phyloP scores from a whole-genome alignment of 2,329 filamentous ascomycete species.

The Aureobasidium lini region DNA sequence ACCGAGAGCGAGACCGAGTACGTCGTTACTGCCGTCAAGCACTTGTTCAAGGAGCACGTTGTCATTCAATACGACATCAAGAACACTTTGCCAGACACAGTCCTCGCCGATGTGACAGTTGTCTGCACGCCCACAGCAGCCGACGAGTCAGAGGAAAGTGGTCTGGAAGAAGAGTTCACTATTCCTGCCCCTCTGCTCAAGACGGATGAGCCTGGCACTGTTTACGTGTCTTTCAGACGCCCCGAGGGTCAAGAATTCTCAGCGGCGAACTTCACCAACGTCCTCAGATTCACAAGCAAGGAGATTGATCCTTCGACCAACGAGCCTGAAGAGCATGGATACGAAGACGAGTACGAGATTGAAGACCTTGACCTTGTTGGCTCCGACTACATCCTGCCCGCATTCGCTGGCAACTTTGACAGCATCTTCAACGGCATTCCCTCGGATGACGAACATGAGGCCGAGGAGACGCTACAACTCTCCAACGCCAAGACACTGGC shows the following conservation, averaged over 20 bases:
- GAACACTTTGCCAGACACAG: conserved; percentile 87
- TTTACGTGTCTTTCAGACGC: conserved; percentile 94
- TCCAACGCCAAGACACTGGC: conserved; percentile 84
- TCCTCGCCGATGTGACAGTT: conserved; percentile 83
- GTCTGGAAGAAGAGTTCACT: conserved; percentile 78
- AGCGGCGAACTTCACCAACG: conserved; percentile 76
- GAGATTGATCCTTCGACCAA: conserved; percentile 93
- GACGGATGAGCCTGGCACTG: conserved; percentile 81
- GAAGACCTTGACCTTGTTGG: conserved; percentile 86
- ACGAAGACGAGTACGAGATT: conserved; percentile 97
- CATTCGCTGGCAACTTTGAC: conserved; percentile 90
- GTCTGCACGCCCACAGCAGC: conserved; percentile 73
- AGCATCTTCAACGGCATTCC: conserved; percentile 78
- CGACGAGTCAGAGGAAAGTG: conserved; percentile 69
- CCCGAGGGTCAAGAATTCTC: conserved; percentile 70
- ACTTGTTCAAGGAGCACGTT: conserved; percentile 95
- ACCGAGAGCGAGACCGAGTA: conserved; percentile 98
- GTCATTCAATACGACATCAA: conserved; percentile 96
- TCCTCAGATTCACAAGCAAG: conserved; percentile 94
- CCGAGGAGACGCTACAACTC: conserved; percentile 83
- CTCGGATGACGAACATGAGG: conserved; percentile 80
- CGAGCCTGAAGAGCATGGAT: conserved; percentile 84
- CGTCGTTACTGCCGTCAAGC: conserved; percentile 87
- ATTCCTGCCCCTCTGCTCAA: conserved; percentile 76
- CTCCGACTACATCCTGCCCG: conserved; percentile 87